Base-by-base conservation (phyloP, 139 green algal species). In the Gonium pectorale region DNA sequence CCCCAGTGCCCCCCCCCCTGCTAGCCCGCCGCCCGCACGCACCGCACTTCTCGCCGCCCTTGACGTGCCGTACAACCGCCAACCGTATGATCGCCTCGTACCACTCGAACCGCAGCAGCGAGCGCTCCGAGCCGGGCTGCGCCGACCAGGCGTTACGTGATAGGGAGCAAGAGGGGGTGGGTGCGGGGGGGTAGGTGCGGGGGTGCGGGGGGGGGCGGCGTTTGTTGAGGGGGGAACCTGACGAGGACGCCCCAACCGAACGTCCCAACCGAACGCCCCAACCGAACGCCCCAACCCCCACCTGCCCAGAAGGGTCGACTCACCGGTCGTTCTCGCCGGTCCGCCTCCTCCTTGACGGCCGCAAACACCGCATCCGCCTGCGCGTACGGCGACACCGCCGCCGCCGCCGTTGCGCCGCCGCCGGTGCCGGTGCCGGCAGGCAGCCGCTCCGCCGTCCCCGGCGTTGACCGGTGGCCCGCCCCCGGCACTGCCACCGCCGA, bases 101-200 rank as follows among this genome's bases (percentile, higher is more conserved):
- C 41, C 41, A 83, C 62, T 83, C 77, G 43, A 51, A 83, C 4
- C 77, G 77, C 60, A 83, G 46, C 62, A 83, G 33, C 8, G 41
- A 35, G 0, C 62, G 60, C 21, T 64, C 49, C 24, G 64, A 6
- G 4, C 43, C 19, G 22, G 64, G 59, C 73, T 81, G 37, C 35
- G 27, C 31, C n/a, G 62, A n/a, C n/a, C n/a, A n/a, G n/a, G n/a
- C n/a, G n/a, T n/a, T n/a, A n/a, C n/a, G n/a, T n/a, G n/a, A n/a
- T n/a, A n/a, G 6, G 31, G 62, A 19, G 29, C n/a, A 41, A 11
- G 62, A 41, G 31, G 62, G 22, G 56, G 29, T 64, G 56, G 19
- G 56, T 17, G 56, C 22, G 15, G 56, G 8, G 62, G 62, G 31
- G 62, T 68, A 22, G 4, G 21, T n/a, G n/a, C n/a, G n/a, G n/a